A percentile compares a stretch with the other conserved stretches of the same genome.
phyloP scores from a whole-genome alignment of 805 yeast species.

The Hanseniaspora hatyaiensis region DNA sequence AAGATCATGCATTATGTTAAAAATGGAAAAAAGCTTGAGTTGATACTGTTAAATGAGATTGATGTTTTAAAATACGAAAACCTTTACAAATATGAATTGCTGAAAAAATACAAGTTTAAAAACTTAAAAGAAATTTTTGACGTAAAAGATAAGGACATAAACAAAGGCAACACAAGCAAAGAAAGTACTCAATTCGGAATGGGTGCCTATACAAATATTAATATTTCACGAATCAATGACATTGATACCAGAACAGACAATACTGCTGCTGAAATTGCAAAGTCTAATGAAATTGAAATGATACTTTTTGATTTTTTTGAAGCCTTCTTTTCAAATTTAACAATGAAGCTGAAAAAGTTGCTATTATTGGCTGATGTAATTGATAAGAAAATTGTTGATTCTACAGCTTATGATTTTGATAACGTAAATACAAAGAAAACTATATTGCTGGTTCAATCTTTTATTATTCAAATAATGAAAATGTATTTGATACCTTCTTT shows the following conservation, averaged over 20 bases:
- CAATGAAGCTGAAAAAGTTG: background rate
- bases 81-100: conserved; percentile 3
- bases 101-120: conserved; percentile 12
- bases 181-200: too few relatives aligned
- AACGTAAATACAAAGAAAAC: background rate
- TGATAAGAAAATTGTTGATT: background rate
- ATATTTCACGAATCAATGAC: background rate
- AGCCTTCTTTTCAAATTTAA: background rate
- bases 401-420: background rate
- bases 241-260: background rate
- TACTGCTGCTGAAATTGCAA: background rate
- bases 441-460: background rate
- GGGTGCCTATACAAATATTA: too few relatives aligned
- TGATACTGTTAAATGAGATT: background rate
- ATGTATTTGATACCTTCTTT: conserved; percentile 14
- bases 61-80: conserved; percentile 4
- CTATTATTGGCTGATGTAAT: background rate
- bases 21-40: background rate
- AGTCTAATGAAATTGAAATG: conserved; percentile 6
- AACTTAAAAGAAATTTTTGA: conserved; percentile 7
- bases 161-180: too few relatives aligned
- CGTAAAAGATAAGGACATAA: background rate
- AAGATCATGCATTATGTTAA: conserved; percentile 3
- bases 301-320: conserved; percentile 7
- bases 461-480: conserved; percentile 2